Conservation (phyloP, 208 protist species). For the Novymonas esmeraldas region DNA sequence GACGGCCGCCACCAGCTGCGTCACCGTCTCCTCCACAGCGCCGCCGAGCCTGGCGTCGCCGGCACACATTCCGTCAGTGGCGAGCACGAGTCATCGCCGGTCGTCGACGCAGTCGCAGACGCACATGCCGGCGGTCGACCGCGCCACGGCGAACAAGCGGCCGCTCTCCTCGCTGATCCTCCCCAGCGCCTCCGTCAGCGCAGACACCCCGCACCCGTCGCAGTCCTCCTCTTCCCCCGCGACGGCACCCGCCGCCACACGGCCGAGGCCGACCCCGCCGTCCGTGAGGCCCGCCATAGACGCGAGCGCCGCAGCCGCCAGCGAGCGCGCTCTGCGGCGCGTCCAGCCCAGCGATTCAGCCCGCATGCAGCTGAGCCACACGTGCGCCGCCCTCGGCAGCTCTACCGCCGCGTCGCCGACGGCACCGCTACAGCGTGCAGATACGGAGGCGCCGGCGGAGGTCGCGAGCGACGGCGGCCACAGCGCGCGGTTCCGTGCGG, state of each 20-base stretch:
- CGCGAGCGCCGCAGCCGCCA: neutral
- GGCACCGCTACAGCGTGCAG: neutral
- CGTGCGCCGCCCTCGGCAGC: conserved; percentile 1
- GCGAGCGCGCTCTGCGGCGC: neutral
- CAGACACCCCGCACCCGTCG: too few relatives aligned
- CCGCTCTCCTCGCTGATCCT: neutral
- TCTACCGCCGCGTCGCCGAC: neutral
- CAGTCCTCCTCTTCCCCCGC: too few relatives aligned
- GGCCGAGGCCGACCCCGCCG: too few relatives aligned
- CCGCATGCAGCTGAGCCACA: conserved; percentile 6
- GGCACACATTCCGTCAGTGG: neutral
- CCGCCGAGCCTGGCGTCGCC: neutral
- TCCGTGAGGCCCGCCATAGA: too few relatives aligned
- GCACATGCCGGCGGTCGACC: neutral
- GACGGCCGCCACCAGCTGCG: neutral
- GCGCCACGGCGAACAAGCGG: neutral
- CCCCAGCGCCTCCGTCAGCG: too few relatives aligned
- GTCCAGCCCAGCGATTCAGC: neutral
- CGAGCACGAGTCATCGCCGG: neutral
- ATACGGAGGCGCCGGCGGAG: neutral
- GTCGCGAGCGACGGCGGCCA: too few relatives aligned
- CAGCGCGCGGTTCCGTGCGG: too few relatives aligned
- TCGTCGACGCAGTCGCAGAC: neutral
- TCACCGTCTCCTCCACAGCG: neutral
- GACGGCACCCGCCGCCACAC: too few relatives aligned